Conservation (phyloP, 2,329 filamentous ascomycete genomes). For the Paecilomyces niveus region DNA sequence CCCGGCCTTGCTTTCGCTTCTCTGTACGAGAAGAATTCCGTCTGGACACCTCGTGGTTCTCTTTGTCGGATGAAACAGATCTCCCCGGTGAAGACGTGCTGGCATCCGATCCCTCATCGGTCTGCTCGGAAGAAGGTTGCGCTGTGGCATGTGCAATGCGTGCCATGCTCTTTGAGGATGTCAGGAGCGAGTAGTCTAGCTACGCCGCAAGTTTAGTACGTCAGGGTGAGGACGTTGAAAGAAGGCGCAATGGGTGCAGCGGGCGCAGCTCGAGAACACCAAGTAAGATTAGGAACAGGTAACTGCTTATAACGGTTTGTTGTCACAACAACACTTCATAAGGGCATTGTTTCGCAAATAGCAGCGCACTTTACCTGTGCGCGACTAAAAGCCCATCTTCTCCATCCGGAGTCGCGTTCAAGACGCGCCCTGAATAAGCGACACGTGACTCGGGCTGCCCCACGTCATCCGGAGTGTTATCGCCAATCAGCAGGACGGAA, state of each 20-base stretch:
- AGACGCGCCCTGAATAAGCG: background rate
- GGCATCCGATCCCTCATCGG: constrained; percentile 5
- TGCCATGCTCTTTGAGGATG: constrained; percentile 21
- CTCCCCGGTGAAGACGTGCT: constrained; percentile 21
- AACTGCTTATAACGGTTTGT: background rate
- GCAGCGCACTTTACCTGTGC: background rate
- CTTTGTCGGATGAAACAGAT: constrained; percentile 42
- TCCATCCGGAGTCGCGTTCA: background rate
- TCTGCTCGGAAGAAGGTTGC: background rate
- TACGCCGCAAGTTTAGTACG: background rate
- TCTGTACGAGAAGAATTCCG: constrained; percentile 15
- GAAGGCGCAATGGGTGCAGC: background rate
- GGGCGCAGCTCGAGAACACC: background rate
- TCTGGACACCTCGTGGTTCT: constrained; percentile 31
- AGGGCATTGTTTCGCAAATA: background rate
- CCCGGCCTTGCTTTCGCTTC: constrained; percentile 37
- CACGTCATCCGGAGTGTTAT: background rate
- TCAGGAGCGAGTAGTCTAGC: constrained; percentile 1
- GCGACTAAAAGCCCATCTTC: background rate
- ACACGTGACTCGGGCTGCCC: background rate
- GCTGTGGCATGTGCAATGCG: constrained; percentile 9
- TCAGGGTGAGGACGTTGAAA: background rate
- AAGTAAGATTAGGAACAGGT: background rate
- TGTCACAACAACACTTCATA: background rate
- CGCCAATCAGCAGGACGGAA: background rate